Base-by-base conservation (phyloP, 2,329 filamentous ascomycete genomes). In the Dryadomyces sulphureus region DNA sequence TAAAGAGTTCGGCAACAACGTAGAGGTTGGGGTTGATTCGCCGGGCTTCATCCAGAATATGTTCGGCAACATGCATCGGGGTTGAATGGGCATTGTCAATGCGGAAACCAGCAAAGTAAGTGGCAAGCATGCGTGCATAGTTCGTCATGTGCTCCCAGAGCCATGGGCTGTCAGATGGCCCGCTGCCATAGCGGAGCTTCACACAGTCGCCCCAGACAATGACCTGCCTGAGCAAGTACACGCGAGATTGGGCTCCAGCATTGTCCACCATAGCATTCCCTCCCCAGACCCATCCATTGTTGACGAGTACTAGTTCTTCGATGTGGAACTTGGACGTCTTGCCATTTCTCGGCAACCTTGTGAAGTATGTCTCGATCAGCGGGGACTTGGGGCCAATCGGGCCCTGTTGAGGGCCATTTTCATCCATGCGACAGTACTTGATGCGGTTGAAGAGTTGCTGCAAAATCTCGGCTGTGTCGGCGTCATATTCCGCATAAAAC, bases 151-250 rank as follows among this genome's bases (percentile, higher is more conserved):
- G 86, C 8, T 94, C 79, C 92, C 92, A 98, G 8, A 98, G 69
- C 68, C 79, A 98, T 0, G 92, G 90, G 55, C 82, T 96, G 60
- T 96, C 92, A 45, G 89, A 65, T 0, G 82, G 84, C 0, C 78
- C 72, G 22, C 68, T 72, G 30, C 92, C 92, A 58, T 96, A 98
- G 17, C 92, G 81, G 45, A 98, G 73, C 68, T 98, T 98, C 51
- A 96, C 92, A 60, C 93, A 98, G 60, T 98, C 92, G 14, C 90
- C 89, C 92, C 92, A 98, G 25, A 95, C 84, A 54, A 98, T 96
- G 50, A 98, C 87, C 62, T 98, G 88, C 54, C 92, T 78, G 45
- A 87, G 78, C n/a, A 98, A 73, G 58, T 98, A 98, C n/a, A 90
- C 88, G 47, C 81, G 80, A 8, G 90, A 94, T 41, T 84, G 71